Evolutionary conservation across 2,329 filamentous ascomycete genomes (phyloP).

Genomic region (Fusarium virguliforme): DNA sequence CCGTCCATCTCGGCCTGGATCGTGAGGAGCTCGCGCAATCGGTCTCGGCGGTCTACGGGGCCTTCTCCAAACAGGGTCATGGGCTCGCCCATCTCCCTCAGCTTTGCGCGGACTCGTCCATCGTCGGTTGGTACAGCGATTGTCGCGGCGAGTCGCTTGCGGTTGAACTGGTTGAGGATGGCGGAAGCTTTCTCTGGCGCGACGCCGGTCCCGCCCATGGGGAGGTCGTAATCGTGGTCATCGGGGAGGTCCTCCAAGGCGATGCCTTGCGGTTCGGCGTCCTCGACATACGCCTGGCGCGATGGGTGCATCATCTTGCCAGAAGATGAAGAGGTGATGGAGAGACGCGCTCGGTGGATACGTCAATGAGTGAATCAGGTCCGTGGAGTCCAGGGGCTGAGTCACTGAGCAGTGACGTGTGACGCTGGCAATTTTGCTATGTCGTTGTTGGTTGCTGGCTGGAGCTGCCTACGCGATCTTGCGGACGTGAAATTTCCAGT

Average conservation of each 20-base stretch:
- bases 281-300: slow-evolving; percentile 94
- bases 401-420: background rate
- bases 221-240: slow-evolving; percentile 90
- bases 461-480: slow-evolving; percentile 28
- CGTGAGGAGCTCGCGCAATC: slow-evolving; percentile 85
- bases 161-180: slow-evolving; percentile 89
- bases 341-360: background rate
- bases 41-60: slow-evolving; percentile 86
- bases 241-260: slow-evolving; percentile 68
- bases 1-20: slow-evolving; percentile 77
- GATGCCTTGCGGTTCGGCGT: slow-evolving; percentile 71
- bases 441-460: slow-evolving; percentile 20
- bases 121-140: slow-evolving; percentile 97
- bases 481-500: slow-evolving; percentile 46
- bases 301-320: slow-evolving; percentile 84
- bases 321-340: background rate
- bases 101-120: slow-evolving; percentile 82
- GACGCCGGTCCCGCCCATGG: slow-evolving; percentile 74
- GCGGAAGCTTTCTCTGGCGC: slow-evolving; percentile 87
- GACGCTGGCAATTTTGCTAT: slow-evolving; percentile 14
- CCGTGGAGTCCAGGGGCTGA: background rate
- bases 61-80: slow-evolving; percentile 96
- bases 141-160: slow-evolving; percentile 89
- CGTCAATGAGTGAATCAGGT: background rate
- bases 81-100: slow-evolving; percentile 92